Evolutionary conservation across 768 basidiomycete species (phyloP).

Genomic region (Filobasidium floriforme): DNA sequence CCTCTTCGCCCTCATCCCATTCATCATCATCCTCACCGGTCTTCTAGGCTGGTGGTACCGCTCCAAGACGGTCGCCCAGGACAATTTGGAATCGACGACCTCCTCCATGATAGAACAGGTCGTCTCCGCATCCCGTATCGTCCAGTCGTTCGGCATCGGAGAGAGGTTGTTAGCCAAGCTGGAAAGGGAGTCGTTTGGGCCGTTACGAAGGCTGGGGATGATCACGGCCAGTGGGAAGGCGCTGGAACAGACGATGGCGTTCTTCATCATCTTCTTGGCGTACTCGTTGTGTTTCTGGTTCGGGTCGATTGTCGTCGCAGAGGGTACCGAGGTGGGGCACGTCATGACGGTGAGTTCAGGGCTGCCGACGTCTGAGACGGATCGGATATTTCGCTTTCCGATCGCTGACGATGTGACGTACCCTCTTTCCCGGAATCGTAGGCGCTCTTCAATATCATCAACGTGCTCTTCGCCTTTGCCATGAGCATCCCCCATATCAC

Average conservation of each 20-base stretch:
- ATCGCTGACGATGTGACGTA: neutral
- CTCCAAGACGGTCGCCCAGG: neutral
- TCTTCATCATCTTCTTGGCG: constrained; percentile 27
- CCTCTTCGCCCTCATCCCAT: constrained; percentile 30
- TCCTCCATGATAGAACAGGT: constrained; percentile 32
- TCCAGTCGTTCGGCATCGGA: constrained; percentile 34
- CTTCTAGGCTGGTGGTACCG: neutral
- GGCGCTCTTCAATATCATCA: constrained; percentile 28
- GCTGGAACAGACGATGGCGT: constrained; percentile 26
- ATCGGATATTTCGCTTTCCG: neutral
- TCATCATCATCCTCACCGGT: constrained; percentile 25
- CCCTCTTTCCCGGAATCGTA: neutral
- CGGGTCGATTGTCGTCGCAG: constrained; percentile 31
- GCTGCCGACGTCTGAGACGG: neutral
- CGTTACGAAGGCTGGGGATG: constrained; percentile 19
- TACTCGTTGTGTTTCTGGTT: constrained; percentile 34
- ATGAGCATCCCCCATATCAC: constrained; percentile 35
- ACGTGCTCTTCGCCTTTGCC: constrained; percentile 20
- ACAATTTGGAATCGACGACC: neutral
- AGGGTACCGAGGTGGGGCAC: constrained; percentile 28
- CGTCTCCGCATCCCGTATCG: constrained; percentile 34
- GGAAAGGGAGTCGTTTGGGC: constrained; percentile 24
- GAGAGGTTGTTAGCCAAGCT: constrained; percentile 20
- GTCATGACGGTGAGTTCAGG: constrained; percentile 28
- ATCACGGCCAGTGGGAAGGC: constrained; percentile 24